These are phyloP conservation scores for Amoebophrya sp. DNA, from an alignment of 169 alveolate species.

Conservation along the genomic window DNA sequence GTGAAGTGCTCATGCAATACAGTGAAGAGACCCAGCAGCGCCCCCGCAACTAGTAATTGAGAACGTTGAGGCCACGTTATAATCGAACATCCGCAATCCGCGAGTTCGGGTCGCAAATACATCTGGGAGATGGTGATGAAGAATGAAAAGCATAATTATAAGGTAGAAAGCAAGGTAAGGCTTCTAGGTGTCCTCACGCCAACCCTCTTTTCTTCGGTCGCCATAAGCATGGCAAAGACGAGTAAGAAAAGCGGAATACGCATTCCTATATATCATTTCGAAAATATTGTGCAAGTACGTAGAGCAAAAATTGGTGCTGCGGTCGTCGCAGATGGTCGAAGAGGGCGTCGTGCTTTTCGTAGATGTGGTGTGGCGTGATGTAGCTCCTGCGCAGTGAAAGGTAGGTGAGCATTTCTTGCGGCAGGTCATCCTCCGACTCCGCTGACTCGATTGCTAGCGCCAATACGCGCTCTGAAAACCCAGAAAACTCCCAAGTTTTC, in stretches of 20 bases:
- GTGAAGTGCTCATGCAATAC: neutral
- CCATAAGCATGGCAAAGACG: too few species aligned
- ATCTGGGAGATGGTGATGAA: too few species aligned
- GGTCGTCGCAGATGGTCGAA: neutral
- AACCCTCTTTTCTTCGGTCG: too few species aligned
- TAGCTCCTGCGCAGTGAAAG: neutral
- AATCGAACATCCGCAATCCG: neutral
- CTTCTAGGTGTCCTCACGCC: too few species aligned
- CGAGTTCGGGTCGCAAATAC: neutral
- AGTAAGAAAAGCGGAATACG: too few species aligned
- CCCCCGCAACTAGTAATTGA: neutral
- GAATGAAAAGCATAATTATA: too few species aligned
- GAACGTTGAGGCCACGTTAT: neutral
- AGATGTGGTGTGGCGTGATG: conserved; percentile 1
- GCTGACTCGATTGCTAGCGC: neutral
- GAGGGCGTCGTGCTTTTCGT: neutral
- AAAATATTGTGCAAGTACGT: too few species aligned
- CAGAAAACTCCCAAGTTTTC: neutral
- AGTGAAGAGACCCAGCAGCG: neutral
- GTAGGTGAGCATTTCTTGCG: neutral
- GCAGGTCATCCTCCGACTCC: neutral
- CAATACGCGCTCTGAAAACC: neutral
- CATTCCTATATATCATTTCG: too few species aligned
- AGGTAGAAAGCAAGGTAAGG: too few species aligned
- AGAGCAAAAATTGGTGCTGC: neutral